Conservation (phyloP, 345 rosid genomes). For the Turritis glabra region DNA sequence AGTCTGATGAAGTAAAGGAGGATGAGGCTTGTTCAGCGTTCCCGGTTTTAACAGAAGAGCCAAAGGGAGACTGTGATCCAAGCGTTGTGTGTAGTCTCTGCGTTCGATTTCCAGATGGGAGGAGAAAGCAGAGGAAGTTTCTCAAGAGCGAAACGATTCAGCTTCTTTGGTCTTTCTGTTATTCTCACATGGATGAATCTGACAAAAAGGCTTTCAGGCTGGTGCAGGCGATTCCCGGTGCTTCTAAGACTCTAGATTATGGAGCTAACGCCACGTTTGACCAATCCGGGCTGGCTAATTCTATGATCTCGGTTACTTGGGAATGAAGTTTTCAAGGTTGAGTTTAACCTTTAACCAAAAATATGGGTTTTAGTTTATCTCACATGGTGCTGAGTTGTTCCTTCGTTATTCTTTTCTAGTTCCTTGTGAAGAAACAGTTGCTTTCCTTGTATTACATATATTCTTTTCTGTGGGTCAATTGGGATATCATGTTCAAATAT, state of each 20-base stretch:
- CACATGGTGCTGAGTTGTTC: neutral
- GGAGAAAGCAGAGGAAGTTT: conserved; percentile 73
- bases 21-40: conserved; percentile 25
- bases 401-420: neutral
- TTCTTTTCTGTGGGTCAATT: neutral
- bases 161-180: conserved; percentile 84
- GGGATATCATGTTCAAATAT: neutral
- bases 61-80: conserved; percentile 51
- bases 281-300: conserved; percentile 71
- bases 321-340: conserved; percentile 42
- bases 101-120: conserved; percentile 87
- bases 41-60: conserved; percentile 76
- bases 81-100: conserved; percentile 72
- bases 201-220: conserved; percentile 58
- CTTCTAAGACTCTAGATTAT: conserved; percentile 60
- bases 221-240: conserved; percentile 77
- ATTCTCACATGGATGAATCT: conserved; percentile 51
- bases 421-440: neutral
- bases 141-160: conserved; percentile 66
- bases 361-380: neutral
- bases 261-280: conserved; percentile 51
- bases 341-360: neutral
- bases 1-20: neutral
- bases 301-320: conserved; percentile 75
- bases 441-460: neutral